Percentiles rank a stretch among this genome's conserved stretches.
These are phyloP conservation scores for Mucor saturninus DNA, from an alignment of 371 early-diverging fungal species.

Conservation along the genomic window DNA sequence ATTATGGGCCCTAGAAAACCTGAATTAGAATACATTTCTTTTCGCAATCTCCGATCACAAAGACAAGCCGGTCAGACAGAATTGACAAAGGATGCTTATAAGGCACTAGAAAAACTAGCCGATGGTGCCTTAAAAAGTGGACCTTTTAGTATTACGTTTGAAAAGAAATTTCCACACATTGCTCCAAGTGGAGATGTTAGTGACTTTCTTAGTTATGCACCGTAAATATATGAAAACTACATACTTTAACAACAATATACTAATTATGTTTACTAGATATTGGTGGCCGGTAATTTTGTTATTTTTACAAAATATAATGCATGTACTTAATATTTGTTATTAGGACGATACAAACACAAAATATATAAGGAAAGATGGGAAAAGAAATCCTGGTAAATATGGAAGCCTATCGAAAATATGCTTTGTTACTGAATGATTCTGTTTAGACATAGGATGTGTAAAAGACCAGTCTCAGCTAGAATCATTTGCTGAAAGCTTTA, in stretches of 20 bases:
- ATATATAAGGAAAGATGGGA: constrained; percentile 47
- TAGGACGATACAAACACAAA: constrained; percentile 24
- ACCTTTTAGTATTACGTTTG: constrained; percentile 38
- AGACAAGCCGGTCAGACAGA: constrained; percentile 10
- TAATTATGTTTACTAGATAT: constrained; percentile 24
- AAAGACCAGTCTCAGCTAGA: constrained; percentile 47
- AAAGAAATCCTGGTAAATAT: constrained; percentile 44
- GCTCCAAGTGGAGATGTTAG: constrained; percentile 41
- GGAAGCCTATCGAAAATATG: not conserved
- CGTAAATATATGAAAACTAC: constrained; percentile 28
- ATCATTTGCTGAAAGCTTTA: constrained; percentile 37
- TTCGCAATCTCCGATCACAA: constrained; percentile 13
- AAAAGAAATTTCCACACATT: constrained; percentile 34
- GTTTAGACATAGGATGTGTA: constrained; percentile 30
- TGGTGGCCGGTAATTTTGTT: constrained; percentile 47
- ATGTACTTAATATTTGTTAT: not conserved
- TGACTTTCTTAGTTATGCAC: constrained; percentile 52
- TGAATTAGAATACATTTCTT: constrained; percentile 43
- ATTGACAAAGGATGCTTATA: constrained; percentile 17
- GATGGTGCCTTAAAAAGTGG: constrained; percentile 40
- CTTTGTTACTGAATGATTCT: not conserved
- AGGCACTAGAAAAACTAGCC: constrained; percentile 32
- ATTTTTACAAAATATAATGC: not conserved
- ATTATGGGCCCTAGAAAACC: constrained; percentile 39
- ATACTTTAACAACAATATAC: not conserved